Base-by-base conservation (phyloP, 2,329 filamentous ascomycete genomes). In the Phoma sp. region DNA sequence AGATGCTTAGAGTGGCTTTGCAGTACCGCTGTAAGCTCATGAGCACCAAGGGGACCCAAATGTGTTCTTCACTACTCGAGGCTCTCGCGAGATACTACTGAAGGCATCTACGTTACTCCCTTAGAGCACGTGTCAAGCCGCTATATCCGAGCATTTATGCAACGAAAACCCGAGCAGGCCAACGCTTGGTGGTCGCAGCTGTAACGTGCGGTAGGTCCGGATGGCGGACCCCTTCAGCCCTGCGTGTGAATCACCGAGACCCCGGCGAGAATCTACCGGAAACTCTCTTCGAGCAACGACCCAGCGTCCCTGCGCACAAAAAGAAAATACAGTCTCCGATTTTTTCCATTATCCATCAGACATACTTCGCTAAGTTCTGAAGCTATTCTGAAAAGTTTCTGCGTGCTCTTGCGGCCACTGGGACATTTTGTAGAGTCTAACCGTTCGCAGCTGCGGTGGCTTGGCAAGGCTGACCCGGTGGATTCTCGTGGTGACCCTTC, bases 241-340 rank as follows among this genome's bases (percentile, higher is more conserved):
- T 55, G 41, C 40, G 33, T 22, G 59, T 58, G 58, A 61, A 57
- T 57, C 37, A 51, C 57, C 64, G 59, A 63, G 33, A 43, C 38
- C 36, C 62, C 60, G 64, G 57, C 63, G 60, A 62, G 32, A 49
- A 63, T 60, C 27, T 57, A 41, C 40, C 63, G 63, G 63, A 61
- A 13, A 21, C 24, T 6, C 24, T 22, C 2, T 6, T 43, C 39
- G n/a, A 15, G 39, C 31, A 43, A 15, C 15, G 27, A 17, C 22
- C 12, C 8, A 38, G 9, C 13, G 27, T 22, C 17, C 10, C 12
- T 40, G n/a, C 12, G 22, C 13, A 9, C 38, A 17, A 25, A 1
- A 25, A 5, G 22, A 22, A 40, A 13, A 13, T 17, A 1, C 17
- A 17, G 17, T 17, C 17, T 17, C 17, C 17, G 17, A 17, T 17